phyloP scores from a whole-genome alignment of 371 early-diverging fungal genomes.

The Mortierella sp. region DNA sequence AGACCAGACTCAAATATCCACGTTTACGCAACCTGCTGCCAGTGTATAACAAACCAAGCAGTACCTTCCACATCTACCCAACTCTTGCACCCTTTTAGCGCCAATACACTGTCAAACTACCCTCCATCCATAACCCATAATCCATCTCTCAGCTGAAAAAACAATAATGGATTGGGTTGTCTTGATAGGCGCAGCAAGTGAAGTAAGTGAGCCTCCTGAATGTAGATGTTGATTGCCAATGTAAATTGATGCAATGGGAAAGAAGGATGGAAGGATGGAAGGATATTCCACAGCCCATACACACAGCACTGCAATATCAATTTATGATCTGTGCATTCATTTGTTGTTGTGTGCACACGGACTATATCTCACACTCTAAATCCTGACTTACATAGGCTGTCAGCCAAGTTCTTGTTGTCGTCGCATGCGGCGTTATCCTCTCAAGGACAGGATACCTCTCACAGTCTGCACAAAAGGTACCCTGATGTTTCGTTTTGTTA shows the following conservation, averaged over 20 bases:
- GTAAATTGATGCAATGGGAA: neutral
- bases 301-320: neutral
- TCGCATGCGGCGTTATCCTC: slow-evolving; percentile 64
- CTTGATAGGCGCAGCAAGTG: slow-evolving; percentile 38
- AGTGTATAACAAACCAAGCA: neutral
- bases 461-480: slow-evolving; percentile 69
- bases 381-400: slow-evolving; percentile 59
- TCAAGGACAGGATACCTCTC: slow-evolving; percentile 64
- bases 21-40: too few relatives aligned
- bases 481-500: neutral
- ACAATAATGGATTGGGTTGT: slow-evolving; percentile 38
- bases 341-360: neutral
- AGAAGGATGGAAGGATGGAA: neutral
- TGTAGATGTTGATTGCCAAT: neutral
- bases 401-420: slow-evolving; percentile 70
- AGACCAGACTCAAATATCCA: neutral
- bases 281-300: neutral
- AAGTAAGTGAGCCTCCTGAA: slow-evolving; percentile 24
- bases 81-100: neutral
- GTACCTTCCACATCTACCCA: neutral
- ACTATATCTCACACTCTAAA: neutral
- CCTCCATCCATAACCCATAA: neutral
- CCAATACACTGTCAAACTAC: too few relatives aligned
- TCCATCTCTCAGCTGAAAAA: neutral
- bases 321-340: neutral